A percentile compares a stretch with the other conserved stretches of the same genome.
phyloP scores from a whole-genome alignment of 2,329 filamentous ascomycete genomes.

The Thielaviopsis musarum region DNA sequence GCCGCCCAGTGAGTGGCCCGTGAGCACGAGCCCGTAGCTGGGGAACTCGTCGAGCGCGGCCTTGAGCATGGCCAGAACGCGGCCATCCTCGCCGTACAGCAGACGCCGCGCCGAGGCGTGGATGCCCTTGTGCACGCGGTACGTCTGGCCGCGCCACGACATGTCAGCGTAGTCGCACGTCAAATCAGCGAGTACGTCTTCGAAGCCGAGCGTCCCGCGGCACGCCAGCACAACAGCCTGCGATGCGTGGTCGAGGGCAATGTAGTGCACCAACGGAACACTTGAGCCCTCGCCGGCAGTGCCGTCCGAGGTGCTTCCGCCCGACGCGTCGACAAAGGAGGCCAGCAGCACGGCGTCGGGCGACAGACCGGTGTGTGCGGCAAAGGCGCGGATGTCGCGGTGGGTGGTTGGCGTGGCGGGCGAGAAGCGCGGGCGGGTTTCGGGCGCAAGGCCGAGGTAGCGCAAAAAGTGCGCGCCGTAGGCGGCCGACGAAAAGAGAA shows the following conservation, averaged over 20 bases:
- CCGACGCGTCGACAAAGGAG: conserved; percentile 53
- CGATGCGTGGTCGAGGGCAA: conserved; percentile 54
- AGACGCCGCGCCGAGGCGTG: conserved; percentile 53
- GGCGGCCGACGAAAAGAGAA: conserved; percentile 49
- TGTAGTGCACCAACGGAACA: conserved; percentile 56
- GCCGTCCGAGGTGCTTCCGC: conserved; percentile 47
- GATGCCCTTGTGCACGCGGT: conserved; percentile 59
- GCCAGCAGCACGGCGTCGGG: conserved; percentile 45
- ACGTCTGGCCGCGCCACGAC: conserved; percentile 43
- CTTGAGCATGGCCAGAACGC: conserved; percentile 48
- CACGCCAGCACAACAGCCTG: conserved; percentile 58
- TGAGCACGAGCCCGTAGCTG: conserved; percentile 53
- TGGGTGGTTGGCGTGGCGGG: conserved; percentile 32
- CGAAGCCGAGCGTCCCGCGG: conserved; percentile 54
- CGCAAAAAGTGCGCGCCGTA: conserved; percentile 48
- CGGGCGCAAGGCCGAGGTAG: conserved; percentile 41
- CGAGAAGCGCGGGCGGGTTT: conserved; percentile 25
- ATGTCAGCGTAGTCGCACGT: conserved; percentile 57
- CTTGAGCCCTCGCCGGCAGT: conserved; percentile 39
- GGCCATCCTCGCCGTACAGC: conserved; percentile 48
- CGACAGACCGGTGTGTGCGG: conserved; percentile 42
- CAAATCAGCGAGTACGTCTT: conserved; percentile 58
- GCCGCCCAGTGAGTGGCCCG: conserved; percentile 52
- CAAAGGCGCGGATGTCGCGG: conserved; percentile 45
- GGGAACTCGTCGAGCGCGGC: conserved; percentile 48